A percentile compares a stretch with the other conserved stretches of the same genome.
phyloP scores from a whole-genome alignment of 441 rosid genomes.

The Bruguiera hainesii region DNA sequence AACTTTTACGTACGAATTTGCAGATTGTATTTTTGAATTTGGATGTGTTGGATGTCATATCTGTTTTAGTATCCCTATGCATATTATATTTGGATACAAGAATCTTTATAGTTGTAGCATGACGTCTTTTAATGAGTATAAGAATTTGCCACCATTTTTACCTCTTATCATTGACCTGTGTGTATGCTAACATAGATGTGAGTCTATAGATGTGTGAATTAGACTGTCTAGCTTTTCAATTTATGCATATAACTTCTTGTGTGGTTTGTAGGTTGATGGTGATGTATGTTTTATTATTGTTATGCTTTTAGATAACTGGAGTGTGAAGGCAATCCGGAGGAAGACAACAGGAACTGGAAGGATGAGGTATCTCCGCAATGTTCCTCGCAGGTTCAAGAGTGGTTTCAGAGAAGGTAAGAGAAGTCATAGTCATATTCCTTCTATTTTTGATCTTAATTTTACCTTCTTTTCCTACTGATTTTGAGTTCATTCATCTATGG shows the following conservation, averaged over 20 bases:
- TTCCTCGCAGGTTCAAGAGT: slow-evolving; percentile 82
- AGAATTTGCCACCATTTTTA: too few relatives aligned
- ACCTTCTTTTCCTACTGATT: too few relatives aligned
- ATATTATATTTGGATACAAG: too few relatives aligned
- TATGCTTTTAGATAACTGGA: slow-evolving; percentile 60
- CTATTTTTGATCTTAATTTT: too few relatives aligned
- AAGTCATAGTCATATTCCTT: background rate
- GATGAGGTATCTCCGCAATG: slow-evolving; percentile 73
- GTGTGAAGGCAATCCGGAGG: slow-evolving; percentile 62
- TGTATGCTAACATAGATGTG: too few relatives aligned
- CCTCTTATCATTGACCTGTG: too few relatives aligned
- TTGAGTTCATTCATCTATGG: background rate
- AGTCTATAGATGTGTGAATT: background rate
- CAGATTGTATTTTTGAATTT: too few relatives aligned
- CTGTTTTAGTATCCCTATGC: too few relatives aligned
- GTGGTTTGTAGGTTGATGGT: background rate
- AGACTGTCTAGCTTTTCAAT: background rate
- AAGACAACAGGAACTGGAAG: slow-evolving; percentile 78
- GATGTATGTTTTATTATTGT: background rate
- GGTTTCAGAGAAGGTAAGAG: slow-evolving; percentile 82
- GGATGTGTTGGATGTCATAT: too few relatives aligned
- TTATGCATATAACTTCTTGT: background rate
- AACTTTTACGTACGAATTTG: too few relatives aligned
- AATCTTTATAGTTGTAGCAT: too few relatives aligned
- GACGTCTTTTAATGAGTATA: too few relatives aligned